phyloP scores from a whole-genome alignment of 2,329 filamentous ascomycete species.

The Phialophora macrospora region DNA sequence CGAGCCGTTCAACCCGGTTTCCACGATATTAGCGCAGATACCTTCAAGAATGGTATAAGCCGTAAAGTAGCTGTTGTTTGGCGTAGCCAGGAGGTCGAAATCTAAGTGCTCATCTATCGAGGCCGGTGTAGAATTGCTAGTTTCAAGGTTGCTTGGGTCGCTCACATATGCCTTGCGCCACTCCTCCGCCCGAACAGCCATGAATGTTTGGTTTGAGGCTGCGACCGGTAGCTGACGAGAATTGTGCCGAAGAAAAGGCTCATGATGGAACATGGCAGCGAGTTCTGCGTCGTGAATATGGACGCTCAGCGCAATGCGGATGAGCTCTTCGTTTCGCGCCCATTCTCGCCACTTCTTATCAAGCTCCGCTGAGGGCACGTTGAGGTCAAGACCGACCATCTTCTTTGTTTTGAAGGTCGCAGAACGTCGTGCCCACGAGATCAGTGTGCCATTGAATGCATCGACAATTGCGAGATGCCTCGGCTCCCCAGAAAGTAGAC shows the following conservation, averaged over 20 bases:
- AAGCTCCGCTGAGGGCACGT: constrained; percentile 24
- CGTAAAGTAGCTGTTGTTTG: constrained; percentile 31
- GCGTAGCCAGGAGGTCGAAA: constrained; percentile 31
- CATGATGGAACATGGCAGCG: constrained; percentile 35
- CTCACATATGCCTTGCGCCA: constrained; percentile 32
- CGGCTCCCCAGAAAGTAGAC: constrained; percentile 41
- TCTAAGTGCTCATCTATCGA: constrained; percentile 30
- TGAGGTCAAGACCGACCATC: constrained; percentile 28
- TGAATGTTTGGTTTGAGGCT: constrained; percentile 31
- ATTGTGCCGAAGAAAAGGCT: constrained; percentile 35
- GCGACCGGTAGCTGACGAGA: constrained; percentile 31
- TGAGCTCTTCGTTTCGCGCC: constrained; percentile 41
- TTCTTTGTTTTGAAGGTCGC: constrained; percentile 38
- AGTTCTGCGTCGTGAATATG: constrained; percentile 39
- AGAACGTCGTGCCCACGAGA: constrained; percentile 41
- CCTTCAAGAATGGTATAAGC: constrained; percentile 38
- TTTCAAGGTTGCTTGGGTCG: constrained; percentile 33
- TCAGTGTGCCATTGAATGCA: constrained; percentile 43
- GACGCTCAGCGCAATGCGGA: constrained; percentile 40
- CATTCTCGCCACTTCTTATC: constrained; percentile 39
- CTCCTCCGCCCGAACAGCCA: constrained; percentile 31
- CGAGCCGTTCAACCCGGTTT: constrained; percentile 34
- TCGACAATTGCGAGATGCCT: constrained; percentile 41
- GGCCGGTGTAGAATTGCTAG: constrained; percentile 17
- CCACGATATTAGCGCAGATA: constrained; percentile 37